Evolutionary conservation across 495 filamentous ascomycete species (phyloP).

Genomic region (Letharia lupina): DNA sequence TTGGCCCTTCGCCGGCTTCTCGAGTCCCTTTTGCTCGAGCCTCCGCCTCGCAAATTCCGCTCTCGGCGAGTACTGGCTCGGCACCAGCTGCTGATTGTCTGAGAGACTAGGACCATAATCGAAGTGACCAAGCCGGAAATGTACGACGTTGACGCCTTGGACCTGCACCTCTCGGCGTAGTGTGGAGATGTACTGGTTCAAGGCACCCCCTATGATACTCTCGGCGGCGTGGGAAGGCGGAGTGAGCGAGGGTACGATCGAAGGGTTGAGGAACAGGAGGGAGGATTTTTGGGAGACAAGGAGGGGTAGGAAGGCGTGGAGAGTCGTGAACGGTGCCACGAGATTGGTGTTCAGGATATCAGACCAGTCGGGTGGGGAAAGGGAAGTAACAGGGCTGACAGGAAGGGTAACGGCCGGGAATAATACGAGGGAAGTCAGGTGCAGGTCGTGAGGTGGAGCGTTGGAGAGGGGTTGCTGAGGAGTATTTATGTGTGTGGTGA

Average conservation of each 20-base stretch:
- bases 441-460: constrained; percentile 62
- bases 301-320: constrained; percentile 78
- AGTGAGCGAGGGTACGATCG: constrained; percentile 71
- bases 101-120: constrained; percentile 43
- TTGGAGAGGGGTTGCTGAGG: constrained; percentile 64
- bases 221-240: constrained; percentile 82
- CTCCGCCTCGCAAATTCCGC: constrained; percentile 13
- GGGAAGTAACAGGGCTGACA: constrained; percentile 69
- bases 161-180: constrained; percentile 67
- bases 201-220: constrained; percentile 63
- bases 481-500: constrained; percentile 57
- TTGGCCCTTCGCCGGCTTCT: constrained; percentile 40
- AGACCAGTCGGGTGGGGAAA: constrained; percentile 72
- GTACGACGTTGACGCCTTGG: constrained; percentile 65
- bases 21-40: constrained; percentile 2
- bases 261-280: constrained; percentile 75
- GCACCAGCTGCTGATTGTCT: constrained; percentile 21
- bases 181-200: constrained; percentile 69
- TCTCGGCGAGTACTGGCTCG: constrained; percentile 16
- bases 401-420: constrained; percentile 55
- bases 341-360: constrained; percentile 86
- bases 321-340: constrained; percentile 80
- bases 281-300: constrained; percentile 49
- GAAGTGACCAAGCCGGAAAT: constrained; percentile 81
- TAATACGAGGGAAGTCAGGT: constrained; percentile 68